phyloP scores from a whole-genome alignment of 192 early-diverging fungal genomes.

The Lobosporangium transversale region DNA sequence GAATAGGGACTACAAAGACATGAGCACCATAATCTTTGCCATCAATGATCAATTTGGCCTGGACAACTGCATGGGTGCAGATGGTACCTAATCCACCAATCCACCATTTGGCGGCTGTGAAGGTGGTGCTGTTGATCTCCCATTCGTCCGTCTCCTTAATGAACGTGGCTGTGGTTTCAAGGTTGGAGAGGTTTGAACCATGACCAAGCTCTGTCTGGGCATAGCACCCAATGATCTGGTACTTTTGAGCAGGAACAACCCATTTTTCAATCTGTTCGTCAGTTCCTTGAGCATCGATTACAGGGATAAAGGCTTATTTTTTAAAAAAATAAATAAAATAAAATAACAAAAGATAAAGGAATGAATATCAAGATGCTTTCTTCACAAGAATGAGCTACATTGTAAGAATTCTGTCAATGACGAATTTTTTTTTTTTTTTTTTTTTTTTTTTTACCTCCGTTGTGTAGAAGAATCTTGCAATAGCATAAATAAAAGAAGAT shows the following conservation, averaged over 20 bases:
- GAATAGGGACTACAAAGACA: constrained; percentile 72
- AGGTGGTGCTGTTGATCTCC: constrained; percentile 81
- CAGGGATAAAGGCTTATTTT: constrained; percentile 85
- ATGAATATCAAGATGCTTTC: no score
- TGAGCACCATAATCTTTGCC: constrained; percentile 71
- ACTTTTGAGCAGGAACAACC: constrained; percentile 69
- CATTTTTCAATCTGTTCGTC: constrained; percentile 79
- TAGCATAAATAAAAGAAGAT: neutral
- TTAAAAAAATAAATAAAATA: no score
- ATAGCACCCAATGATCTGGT: constrained; percentile 85
- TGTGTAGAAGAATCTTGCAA: constrained; percentile 33
- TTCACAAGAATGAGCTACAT: no score
- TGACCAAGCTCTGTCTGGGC: constrained; percentile 85
- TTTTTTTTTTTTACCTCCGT: constrained; percentile 14
- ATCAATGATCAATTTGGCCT: constrained; percentile 66
- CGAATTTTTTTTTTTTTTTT: no score
- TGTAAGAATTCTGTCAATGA: no score
- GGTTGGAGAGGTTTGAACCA: constrained; percentile 77
- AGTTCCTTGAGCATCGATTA: constrained; percentile 74
- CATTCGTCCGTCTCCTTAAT: constrained; percentile 86
- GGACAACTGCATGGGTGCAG: constrained; percentile 72
- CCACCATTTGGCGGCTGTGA: constrained; percentile 80
- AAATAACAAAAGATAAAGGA: neutral
- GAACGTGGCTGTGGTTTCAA: constrained; percentile 89
- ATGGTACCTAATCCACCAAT: constrained; percentile 74